Conservation (phyloP, 257 asterid species). For the Salvia hispanica region DNA sequence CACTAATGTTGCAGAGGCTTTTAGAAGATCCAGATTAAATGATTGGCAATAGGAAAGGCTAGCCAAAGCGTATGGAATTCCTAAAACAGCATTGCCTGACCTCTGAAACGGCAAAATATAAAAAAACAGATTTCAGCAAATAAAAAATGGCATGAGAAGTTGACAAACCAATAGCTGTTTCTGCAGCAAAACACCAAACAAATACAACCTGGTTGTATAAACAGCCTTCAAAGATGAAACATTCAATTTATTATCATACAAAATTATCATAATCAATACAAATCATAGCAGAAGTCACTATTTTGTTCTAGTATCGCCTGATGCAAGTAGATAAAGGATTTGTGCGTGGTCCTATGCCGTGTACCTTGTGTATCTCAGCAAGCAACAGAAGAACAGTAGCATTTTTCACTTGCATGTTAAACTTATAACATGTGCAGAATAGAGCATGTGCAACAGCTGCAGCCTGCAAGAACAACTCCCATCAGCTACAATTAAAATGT, state of each 20-base stretch:
- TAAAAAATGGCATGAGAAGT: conserved; percentile 1
- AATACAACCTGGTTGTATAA: conserved; percentile 1
- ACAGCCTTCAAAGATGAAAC: conserved; percentile 18
- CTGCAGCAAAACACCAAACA: background rate
- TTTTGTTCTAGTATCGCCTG: conserved; percentile 1
- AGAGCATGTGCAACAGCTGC: conserved; percentile 84
- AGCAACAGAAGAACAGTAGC: conserved; percentile 90
- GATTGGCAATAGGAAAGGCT: conserved; percentile 94
- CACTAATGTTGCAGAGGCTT: conserved; percentile 82
- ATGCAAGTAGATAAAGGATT: conserved; percentile 23
- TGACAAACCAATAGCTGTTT: background rate
- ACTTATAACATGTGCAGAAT: conserved; percentile 77
- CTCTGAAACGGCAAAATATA: conserved; percentile 44
- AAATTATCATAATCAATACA: conserved; percentile 15
- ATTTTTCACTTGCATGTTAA: conserved; percentile 85
- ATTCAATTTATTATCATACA: background rate
- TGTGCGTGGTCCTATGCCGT: conserved; percentile 1
- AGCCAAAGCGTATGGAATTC: conserved; percentile 96
- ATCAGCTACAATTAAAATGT: conserved; percentile 30
- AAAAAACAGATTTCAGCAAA: conserved; percentile 25
- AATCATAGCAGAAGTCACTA: conserved; percentile 9
- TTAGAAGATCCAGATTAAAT: conserved; percentile 91
- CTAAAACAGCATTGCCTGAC: conserved; percentile 90
- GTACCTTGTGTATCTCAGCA: conserved; percentile 97
- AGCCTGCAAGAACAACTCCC: conserved; percentile 61